phyloP scores from a whole-genome alignment of 2,329 filamentous ascomycete species.

The Arthrobotrys conoides region DNA sequence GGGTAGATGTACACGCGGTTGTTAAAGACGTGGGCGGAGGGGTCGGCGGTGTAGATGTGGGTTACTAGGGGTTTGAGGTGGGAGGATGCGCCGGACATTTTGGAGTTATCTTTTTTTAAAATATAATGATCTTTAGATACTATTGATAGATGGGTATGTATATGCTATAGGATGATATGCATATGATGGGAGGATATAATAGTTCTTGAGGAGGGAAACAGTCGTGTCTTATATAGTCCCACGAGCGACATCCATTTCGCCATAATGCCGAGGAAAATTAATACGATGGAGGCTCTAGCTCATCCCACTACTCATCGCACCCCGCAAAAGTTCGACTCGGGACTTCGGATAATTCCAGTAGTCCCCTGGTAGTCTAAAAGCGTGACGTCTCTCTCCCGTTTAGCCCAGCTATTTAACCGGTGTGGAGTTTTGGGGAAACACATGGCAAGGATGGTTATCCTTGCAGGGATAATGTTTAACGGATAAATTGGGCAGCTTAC shows the following conservation, averaged over 20 bases:
- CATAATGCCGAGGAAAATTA: conserved; percentile 19
- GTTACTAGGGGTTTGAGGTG: conserved; percentile 74
- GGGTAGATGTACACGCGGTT: conserved; percentile 83
- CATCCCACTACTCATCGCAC: conserved; percentile 33
- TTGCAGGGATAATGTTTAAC: neutral
- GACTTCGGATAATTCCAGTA: conserved; percentile 55
- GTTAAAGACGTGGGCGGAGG: conserved; percentile 84
- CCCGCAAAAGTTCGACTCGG: conserved; percentile 42
- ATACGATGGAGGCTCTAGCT: conserved; percentile 26
- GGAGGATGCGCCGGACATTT: conserved; percentile 51
- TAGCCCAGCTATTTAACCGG: conserved; percentile 50
- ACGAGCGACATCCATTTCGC: neutral
- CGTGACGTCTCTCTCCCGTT: conserved; percentile 37
- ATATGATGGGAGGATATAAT: too few species aligned
- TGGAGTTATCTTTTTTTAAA: too few species aligned
- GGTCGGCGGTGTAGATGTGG: conserved; percentile 84
- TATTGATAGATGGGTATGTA: neutral
- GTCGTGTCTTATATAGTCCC: conserved; percentile 36
- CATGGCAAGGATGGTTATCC: conserved; percentile 12
- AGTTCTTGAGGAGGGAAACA: neutral
- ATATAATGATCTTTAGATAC: neutral
- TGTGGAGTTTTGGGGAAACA: too few species aligned
- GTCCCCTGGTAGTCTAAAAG: too few species aligned
- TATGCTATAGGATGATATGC: too few species aligned
- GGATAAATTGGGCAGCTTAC: conserved; percentile 35